Conservation (phyloP, 257 asterid genomes). For the Nicotiana otophora region DNA sequence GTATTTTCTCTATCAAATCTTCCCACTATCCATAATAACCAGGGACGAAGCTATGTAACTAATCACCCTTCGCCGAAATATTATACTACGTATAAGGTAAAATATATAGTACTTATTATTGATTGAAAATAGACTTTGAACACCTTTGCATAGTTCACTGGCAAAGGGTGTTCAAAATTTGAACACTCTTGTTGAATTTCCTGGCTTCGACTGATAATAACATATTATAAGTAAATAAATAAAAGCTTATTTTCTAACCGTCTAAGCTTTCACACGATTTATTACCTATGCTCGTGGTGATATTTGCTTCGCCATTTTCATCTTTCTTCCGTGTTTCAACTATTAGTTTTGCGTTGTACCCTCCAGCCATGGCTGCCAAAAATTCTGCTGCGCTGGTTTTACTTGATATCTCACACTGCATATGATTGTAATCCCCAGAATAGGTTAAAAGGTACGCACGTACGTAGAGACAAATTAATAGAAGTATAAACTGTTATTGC, state of each 20-base stretch:
- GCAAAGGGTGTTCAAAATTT: no score
- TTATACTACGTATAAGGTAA: no score
- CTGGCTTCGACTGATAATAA: no score
- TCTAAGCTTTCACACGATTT: background rate
- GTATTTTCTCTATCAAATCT: background rate
- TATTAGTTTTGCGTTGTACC: slow-evolving; percentile 28
- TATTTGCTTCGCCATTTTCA: background rate
- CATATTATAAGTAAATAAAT: no score
- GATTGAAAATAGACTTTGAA: no score
- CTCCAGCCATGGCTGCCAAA: slow-evolving; percentile 34
- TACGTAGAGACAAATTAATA: background rate
- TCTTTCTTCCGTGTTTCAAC: slow-evolving; percentile 26
- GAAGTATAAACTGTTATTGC: background rate
- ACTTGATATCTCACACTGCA: slow-evolving; percentile 16
- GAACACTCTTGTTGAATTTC: no score
- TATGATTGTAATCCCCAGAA: background rate
- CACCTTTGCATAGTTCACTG: no score
- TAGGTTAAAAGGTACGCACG: background rate
- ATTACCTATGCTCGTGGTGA: slow-evolving; percentile 16
- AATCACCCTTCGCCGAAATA: no score
- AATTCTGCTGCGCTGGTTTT: slow-evolving; percentile 25
- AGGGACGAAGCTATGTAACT: no score
- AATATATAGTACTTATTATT: no score
- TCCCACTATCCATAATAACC: no score
- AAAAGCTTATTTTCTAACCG: background rate